Base-by-base conservation (phyloP, 306 rosid species). In the Lathyrus aphaca region DNA sequence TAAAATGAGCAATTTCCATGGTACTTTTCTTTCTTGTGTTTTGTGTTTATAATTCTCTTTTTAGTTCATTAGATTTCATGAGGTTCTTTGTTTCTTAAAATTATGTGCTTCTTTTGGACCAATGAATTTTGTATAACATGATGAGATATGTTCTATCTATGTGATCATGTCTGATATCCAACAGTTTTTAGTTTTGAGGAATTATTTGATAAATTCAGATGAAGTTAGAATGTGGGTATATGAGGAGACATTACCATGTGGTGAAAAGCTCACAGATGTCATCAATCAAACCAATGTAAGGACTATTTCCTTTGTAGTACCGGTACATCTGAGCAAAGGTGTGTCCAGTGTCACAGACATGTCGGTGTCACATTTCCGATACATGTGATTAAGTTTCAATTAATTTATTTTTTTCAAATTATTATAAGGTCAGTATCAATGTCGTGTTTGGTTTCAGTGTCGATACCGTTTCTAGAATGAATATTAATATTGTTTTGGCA, bases 221-320 rank as follows among this genome's bases (percentile, higher is more conserved):
- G 96, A 95, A 76, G 99, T 95, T 59, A 86, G 99, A 72, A 91
- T 91, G 97, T 91, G 99, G 99, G 99, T 95, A 37, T 91, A 25
- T 55, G 99, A 95, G 83, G 99, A 91, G 70, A 91, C 85, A 59
- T 75, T 95, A 54, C 89, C 92, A 53, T 75, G 79, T 76, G 99
- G 97, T 6, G 92, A 86, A 49, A 91, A 91, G 84, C 96, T 95
- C 74, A 87, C 97, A 37, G 97, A 89, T 71, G 92, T 75, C 65
- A 95, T 95, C 85, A 95, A 95, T 78, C 73, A 69, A 77, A 78
- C 79, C 80, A 91, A 95, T 82, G 99, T 95, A 84, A 81, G 68
- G 27, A 73, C 70, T 40, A 59, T 50, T 48, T 29, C 3, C 0
- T 2, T 38, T 8, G 11, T 38, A 38, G 42, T 2, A 39, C 43